Base-by-base conservation (phyloP, 176 grass and related monocot species). In the Juncus effusus region DNA sequence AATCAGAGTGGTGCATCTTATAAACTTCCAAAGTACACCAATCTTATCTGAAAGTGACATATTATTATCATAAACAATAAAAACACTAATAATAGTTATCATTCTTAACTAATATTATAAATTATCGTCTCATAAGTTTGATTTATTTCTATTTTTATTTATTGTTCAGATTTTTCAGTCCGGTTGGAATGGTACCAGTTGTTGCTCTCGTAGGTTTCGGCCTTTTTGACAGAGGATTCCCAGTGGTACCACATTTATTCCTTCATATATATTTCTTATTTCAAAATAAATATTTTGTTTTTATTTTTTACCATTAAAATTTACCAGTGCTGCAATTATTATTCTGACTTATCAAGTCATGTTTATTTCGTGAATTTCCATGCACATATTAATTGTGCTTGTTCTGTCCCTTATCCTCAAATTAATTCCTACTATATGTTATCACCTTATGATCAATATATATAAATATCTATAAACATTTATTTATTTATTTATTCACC, bases 211-310 rank as follows among this genome's bases (percentile, higher is more conserved):
- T 99, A 62, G 94, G 94, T 14, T 87, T 99, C 77, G 94, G 94
- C 72, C 86, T 99, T 73, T 99, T 99, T 51, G 85, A 85, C 77
- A 89, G 94, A 99, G 94, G 94, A 84, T 99, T 99, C 78, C 88
- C 94, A 36, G 72, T 99, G 88, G 94, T 99, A 76, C 70, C 54
- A 49, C 78, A 82, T 81, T 74, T 78, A 4, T 14, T 70, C 35
- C 51, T 59, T 10, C 16, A 69, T 13, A 57, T 60, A n/a, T 28
- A 28, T 28, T 28, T 28, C 19, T 28, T 28, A 28, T 28, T 28
- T 28, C 19, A 49, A 67, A 10, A 4, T 10, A 42, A 42, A 16
- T 3, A 40, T 6, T 51, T 69, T 16, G 7, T 10, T 28, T 78
- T 69, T 50, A 65, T 41, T 6, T 15, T 75, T 53, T 35, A 42